A percentile compares a stretch with the other conserved stretches of the same genome.
phyloP scores from a whole-genome alignment of 2,329 filamentous ascomycete species.

The Didymellaceae sp. region DNA sequence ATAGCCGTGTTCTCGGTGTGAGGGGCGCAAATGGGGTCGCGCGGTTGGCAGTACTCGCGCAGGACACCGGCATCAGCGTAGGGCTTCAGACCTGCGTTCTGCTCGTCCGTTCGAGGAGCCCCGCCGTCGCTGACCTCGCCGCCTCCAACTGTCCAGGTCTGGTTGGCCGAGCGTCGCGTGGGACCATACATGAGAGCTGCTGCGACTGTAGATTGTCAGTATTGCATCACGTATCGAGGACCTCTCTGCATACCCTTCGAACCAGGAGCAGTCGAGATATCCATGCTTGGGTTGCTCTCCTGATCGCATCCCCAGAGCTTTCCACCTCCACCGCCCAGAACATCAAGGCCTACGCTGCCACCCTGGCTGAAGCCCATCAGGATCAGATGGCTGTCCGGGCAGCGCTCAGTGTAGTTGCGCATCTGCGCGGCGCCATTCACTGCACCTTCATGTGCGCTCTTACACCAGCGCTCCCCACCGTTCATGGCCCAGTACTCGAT shows the following conservation, averaged over 20 bases:
- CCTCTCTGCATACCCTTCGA: conserved; percentile 25
- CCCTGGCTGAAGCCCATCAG: conserved; percentile 39
- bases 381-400: conserved; percentile 37
- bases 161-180: conserved; percentile 34
- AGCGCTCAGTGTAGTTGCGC: conserved; percentile 36
- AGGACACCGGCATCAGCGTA: conserved; percentile 55
- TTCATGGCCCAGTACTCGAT: conserved; percentile 36
- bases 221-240: too few relatives aligned
- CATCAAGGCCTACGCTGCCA: conserved; percentile 33
- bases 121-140: conserved; percentile 31
- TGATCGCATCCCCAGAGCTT: conserved; percentile 34
- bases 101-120: conserved; percentile 27
- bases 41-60: conserved; percentile 67
- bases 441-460: conserved; percentile 35
- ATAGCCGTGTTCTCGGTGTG: conserved; percentile 56
- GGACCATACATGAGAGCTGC: conserved; percentile 34
- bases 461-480: conserved; percentile 34
- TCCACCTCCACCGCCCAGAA: conserved; percentile 36
- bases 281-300: conserved; percentile 29
- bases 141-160: conserved; percentile 31
- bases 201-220: conserved; percentile 27
- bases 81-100: conserved; percentile 31
- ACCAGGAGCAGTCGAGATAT: conserved; percentile 28
- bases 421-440: conserved; percentile 35
- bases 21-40: conserved; percentile 67